Evolutionary conservation across 371 early-diverging fungal genomes (phyloP).

Genomic region (Mycotypha africana): DNA sequence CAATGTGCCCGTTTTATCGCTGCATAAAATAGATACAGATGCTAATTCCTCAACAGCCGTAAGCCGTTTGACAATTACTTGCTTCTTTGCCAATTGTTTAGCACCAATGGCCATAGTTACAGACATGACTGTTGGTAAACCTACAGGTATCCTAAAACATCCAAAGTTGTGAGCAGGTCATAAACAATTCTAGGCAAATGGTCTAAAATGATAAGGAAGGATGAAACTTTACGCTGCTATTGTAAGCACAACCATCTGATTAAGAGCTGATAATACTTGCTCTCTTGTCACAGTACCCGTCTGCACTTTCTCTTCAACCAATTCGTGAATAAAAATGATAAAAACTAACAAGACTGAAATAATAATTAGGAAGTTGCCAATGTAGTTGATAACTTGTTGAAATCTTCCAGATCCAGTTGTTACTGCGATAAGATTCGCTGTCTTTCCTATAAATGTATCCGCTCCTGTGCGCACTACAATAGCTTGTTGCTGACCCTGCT

Average conservation of each 20-base stretch:
- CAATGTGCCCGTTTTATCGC: slow-evolving; percentile 96
- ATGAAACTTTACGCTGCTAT: slow-evolving; percentile 20
- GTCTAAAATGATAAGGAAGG: too few relatives aligned
- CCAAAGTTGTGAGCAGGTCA: not conserved
- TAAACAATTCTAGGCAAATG: not conserved
- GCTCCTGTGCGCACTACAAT: slow-evolving; percentile 85
- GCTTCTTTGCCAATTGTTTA: slow-evolving; percentile 78
- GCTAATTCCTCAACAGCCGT: slow-evolving; percentile 94
- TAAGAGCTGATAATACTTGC: slow-evolving; percentile 60
- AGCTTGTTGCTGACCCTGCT: slow-evolving; percentile 82
- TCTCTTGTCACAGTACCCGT: slow-evolving; percentile 28
- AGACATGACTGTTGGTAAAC: slow-evolving; percentile 90
- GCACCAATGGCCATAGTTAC: slow-evolving; percentile 96
- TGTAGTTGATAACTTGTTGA: slow-evolving; percentile 79
- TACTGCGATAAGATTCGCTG: slow-evolving; percentile 84
- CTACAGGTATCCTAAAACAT: slow-evolving; percentile 75
- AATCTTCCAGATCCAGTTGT: slow-evolving; percentile 82
- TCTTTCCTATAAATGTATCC: slow-evolving; percentile 88
- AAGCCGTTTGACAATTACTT: slow-evolving; percentile 93
- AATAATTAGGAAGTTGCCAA: slow-evolving; percentile 78
- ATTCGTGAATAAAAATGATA: slow-evolving; percentile 71
- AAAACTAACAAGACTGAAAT: slow-evolving; percentile 70
- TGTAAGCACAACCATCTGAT: slow-evolving; percentile 55
- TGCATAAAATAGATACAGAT: slow-evolving; percentile 88
- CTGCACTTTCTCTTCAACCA: slow-evolving; percentile 37